Base-by-base conservation (phyloP, 116 monocot species). In the Posidonia oceanica region DNA sequence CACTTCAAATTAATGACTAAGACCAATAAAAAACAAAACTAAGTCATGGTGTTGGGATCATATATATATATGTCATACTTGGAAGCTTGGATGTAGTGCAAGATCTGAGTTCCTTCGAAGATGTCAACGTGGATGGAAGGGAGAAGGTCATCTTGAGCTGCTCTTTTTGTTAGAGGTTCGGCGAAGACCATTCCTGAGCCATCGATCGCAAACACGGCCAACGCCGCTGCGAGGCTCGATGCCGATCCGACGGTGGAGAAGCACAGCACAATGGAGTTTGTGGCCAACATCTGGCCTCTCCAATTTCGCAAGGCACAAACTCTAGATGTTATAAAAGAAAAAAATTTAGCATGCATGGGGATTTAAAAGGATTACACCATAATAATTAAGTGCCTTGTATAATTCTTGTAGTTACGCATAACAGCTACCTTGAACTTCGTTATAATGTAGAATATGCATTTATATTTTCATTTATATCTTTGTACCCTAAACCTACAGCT, bases 51-150 rank as follows among this genome's bases (percentile, higher is more conserved):
- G 29, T 29, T 29, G 29, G 0, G 29, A 29, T 29, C n/a, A 18
- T 58, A 18, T 57, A 57, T 3, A 57, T 57, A 57, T 18, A 20
- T 2, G 16, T 39, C 61, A 41, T 71, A 84, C 84, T 73, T 66
- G 44, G 83, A 59, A 10, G 83, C 81, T 52, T 61, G 74, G 48
- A 87, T 85, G 75, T 87, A 87, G 72, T 85, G 41, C 40, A 87
- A 76, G 67, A 91, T 85, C 60, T 76, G 78, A 59, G 91, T 91
- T 58, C 77, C 91, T 76, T 87, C 75, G 69, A 68, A 48, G 63
- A 91, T 79, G 40, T 85, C 77, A 16, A 91, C 77, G 58, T 91
- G 91, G 59, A 87, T 64, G n/a, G 85, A 83, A 17, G 87, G 91
- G 5, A 87, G 76, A 56, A 80, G 75, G 74, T 87, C 87, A 63